Evolutionary conservation across 768 basidiomycete genomes (phyloP).

Genomic region (Boletellus sp.): DNA sequence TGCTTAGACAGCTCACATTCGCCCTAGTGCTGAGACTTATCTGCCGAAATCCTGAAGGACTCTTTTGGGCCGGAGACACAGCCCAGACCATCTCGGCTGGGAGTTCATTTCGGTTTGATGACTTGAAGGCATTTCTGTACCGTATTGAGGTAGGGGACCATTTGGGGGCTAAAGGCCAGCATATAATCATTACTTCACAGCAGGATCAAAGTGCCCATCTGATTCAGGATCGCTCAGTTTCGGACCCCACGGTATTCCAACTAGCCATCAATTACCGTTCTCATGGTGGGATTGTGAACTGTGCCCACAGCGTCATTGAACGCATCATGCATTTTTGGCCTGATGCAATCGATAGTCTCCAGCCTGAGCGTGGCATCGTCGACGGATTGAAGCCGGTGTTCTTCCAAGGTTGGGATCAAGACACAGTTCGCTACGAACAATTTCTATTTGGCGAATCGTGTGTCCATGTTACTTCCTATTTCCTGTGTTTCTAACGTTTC

Average conservation of each 20-base stretch:
- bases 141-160: constrained; percentile 50
- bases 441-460: constrained; percentile 54
- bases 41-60: constrained; percentile 61
- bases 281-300: constrained; percentile 71
- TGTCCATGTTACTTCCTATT: constrained; percentile 1
- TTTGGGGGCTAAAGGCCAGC: background rate
- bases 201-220: constrained; percentile 14
- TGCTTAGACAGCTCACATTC: constrained; percentile 3
- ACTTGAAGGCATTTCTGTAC: constrained; percentile 64
- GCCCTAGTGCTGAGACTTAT: constrained; percentile 54
- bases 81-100: constrained; percentile 75
- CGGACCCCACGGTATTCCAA: constrained; percentile 45
- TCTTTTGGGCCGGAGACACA: constrained; percentile 83
- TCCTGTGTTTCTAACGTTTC: constrained; percentile 7
- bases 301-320: constrained; percentile 62
- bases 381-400: constrained; percentile 57
- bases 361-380: constrained; percentile 52
- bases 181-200: constrained; percentile 8
- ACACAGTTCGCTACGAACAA: constrained; percentile 46
- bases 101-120: constrained; percentile 68
- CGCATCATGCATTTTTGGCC: constrained; percentile 62
- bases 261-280: constrained; percentile 66
- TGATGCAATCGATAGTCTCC: constrained; percentile 56
- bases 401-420: constrained; percentile 45
- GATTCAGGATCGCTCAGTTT: constrained; percentile 13